Evolutionary conservation across 352 stramenopile species (phyloP), one percentile per base, ranked within the genome.

Genomic region (Phytopythium sindhum): DNA sequence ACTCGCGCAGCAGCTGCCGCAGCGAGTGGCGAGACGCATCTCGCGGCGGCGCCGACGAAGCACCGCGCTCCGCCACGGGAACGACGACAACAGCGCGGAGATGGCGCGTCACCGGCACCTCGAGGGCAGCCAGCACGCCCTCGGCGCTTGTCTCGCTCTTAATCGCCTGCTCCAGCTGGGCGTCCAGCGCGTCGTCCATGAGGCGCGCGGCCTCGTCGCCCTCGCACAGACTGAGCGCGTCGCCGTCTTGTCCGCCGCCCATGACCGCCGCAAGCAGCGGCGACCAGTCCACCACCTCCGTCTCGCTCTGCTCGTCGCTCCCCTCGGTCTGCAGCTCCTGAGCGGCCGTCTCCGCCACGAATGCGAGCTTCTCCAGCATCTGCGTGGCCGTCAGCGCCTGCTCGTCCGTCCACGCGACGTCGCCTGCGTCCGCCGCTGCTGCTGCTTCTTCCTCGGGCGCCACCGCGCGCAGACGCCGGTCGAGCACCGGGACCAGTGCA

Each of bases 1-100:
- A 91, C 19, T 81, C 73, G 3, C 78, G 69, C 33, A 89, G 63
- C n/a, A 78, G 63, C 47, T 79, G 67, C 0, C 73, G 65, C 29
- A 90, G 57, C 44, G 80, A 89, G 55, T 89, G 82, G 26, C 76
- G 67, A 1, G 56, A 31, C 23, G 29, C 31, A 31, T 56, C 29
- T 3, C 44, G 26, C 50, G 50, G 24, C 28, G 44, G 11, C 21
- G n/a, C 5, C 7, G 44, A 39, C 10, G 33, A 48, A n/a, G 42
- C 42, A 21, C 19, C 23, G 21, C 44, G 44, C 11, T 23, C 35
- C 10, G 28, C 19, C 28, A 28, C 29, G 4, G 28, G 51, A 6
- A n/a, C 54, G 11, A 29, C 24, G 11, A 60, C 14, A 1, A 50
- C 54, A 1, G n/a, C 21, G 54, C 35, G 54, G 0, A 60, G 33